Percentiles rank a stretch among this genome's conserved stretches.
Conservation (phyloP, 768 basidiomycete species). For the Flagelloscypha sp. region DNA sequence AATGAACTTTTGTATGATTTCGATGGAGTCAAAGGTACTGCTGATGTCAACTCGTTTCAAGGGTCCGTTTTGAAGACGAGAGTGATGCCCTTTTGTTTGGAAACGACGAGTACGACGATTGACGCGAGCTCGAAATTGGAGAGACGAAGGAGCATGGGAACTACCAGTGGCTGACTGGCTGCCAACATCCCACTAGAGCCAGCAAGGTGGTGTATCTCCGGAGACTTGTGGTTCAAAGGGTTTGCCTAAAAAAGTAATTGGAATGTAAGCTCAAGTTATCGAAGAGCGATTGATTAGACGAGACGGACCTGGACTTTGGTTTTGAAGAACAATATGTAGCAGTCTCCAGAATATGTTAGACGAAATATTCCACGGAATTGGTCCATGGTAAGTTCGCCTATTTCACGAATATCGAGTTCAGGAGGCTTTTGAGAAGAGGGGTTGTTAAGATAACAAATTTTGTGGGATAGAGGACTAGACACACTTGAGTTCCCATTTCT, state of each 20-base stretch:
- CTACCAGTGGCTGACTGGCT: conserved; percentile 89
- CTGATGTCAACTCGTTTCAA: conserved; percentile 97
- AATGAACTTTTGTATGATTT: conserved; percentile 97
- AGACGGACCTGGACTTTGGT: conserved; percentile 83
- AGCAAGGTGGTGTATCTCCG: conserved; percentile 80
- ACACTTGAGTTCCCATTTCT: conserved; percentile 96
- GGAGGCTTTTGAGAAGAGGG: conserved; percentile 67
- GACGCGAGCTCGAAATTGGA: conserved; percentile 92
- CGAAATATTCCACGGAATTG: conserved; percentile 97
- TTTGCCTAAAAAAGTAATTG: conserved; percentile 62
- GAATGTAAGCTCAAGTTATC: conserved; percentile 8
- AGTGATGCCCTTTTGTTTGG: conserved; percentile 95
- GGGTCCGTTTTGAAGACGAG: conserved; percentile 99
- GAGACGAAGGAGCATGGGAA: conserved; percentile 95
- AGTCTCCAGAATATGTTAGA: conserved; percentile 90
- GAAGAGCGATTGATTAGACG: background rate
- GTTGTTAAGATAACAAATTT: no score
- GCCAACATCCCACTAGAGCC: conserved; percentile 85
- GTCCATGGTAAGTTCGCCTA: conserved; percentile 91
- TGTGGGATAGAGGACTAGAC: conserved; percentile 11
- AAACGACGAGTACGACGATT: conserved; percentile 96
- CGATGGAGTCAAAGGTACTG: conserved; percentile 95
- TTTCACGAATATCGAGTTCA: conserved; percentile 93
- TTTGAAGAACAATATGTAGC: conserved; percentile 72
- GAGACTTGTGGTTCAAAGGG: conserved; percentile 87